Base-by-base conservation (phyloP, 2,329 filamentous ascomycete genomes). In the Ascochyta viciae-villosae region DNA sequence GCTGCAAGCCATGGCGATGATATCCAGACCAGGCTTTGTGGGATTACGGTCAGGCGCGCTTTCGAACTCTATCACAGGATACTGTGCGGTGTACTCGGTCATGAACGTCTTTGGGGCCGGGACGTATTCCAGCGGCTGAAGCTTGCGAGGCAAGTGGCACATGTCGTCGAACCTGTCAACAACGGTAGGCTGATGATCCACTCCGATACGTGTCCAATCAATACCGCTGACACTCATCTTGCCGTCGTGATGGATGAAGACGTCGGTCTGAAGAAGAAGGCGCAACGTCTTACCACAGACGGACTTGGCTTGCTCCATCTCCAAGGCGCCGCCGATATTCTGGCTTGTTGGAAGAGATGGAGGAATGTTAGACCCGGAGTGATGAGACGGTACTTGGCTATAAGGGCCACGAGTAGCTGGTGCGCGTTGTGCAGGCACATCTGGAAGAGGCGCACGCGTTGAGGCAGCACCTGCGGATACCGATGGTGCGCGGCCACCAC, bases 1-100 rank as follows among this genome's bases (percentile, higher is more conserved):
- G 54, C 65, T 68, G 50, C 70, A 73, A 15, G 63, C 56, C 2
- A 76, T 15, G 7, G 57, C 65, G 39, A 76, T 52, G n/a, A 66
- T 62, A 24, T 42, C 47, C 9, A 68, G 49, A 26, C 60, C 59
- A 26, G 62, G 59, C 16, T 61, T 64, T 2, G 38, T 19, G 4
- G 34, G 13, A 16, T 59, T 40, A 1, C 50, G 61, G 1, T 50
- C 38, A 2, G 67, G 68, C 6, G 70, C 68, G 9, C 47, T 27
- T n/a, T 61, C 29, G 47, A 74, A 73, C 5, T 72, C 64, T 1
- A 26, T 22, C 3, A 51, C 37, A 8, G 60, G 53, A 50, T 71
- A 71, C 6, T 56, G 33, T 4, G 46, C 24, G 2, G 58, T 46
- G 29, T 67, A 67, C 4, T 74, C 65, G 4, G 57, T 45, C 40